Evolutionary conservation across 1,284 basidiomycete species (phyloP), one percentile per base, ranked within the genome.

Genomic region (Coniferiporia weirii): DNA sequence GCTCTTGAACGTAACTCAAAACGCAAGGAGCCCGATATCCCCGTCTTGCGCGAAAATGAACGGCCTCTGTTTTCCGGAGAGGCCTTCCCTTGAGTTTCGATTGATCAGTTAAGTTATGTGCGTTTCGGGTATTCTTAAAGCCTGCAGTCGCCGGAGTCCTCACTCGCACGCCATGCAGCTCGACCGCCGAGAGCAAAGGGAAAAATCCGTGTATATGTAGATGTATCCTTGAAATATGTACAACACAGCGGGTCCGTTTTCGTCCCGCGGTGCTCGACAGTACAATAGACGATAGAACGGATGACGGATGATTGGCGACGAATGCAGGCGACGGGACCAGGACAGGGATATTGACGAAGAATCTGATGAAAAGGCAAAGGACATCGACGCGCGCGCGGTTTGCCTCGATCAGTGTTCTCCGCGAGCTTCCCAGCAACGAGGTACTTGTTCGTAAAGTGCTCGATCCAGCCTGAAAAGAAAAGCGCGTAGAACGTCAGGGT

Each of bases 371-470:
- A 27, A 27, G 17, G 17, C 12, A n/a, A 7, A 13, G 3, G 5
- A 27, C 5, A 27, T 3, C 27, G 5, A 5, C 27, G 27, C 5
- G 27, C 32, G 40, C 10, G 27, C 27, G 27, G 27, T 27, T n/a
- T 38, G 8, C 40, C 7, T 56, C 47, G 56, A 38, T 61, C 56
- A 19, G 46, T 58, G 32, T 90, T 91, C 72, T 93, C 87, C 53
- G 93, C 88, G 20, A 95, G 79, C 67, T 83, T 86, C 48, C 93
- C 93, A 67, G 89, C 91, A 54, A 92, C 72, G 65, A 91, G 88
- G 70, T 95, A 95, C 70, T 95, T 27, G 27, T 27, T 95, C 36
- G 84, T 82, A 72, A 95, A 95, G 70, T 95, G 92, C 40, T 93
- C 90, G 64, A 92, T 87, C 93, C 93, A 95, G 32, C 91, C 88